Evolutionary conservation across 129 eudicot genomes (phyloP).

Genomic region (Helichrysum umbraculigerum): DNA sequence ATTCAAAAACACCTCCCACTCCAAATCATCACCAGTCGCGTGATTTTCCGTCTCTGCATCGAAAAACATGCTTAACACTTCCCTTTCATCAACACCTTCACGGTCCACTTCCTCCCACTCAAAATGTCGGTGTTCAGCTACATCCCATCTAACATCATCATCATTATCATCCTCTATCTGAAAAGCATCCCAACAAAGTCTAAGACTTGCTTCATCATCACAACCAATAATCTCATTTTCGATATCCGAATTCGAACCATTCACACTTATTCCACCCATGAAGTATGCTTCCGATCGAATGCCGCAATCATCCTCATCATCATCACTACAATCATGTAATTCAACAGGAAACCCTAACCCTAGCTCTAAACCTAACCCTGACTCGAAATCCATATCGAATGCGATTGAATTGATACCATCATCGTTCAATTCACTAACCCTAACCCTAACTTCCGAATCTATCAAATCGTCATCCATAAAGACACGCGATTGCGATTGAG

Average conservation of each 20-base stretch:
- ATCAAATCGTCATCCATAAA: constrained; percentile 24
- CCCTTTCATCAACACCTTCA: constrained; percentile 46
- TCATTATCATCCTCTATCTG: constrained; percentile 37
- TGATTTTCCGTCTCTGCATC: constrained; percentile 33
- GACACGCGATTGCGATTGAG: constrained; percentile 39
- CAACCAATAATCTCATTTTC: constrained; percentile 26
- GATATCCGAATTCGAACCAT: constrained; percentile 34
- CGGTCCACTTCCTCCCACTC: constrained; percentile 74
- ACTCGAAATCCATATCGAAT: constrained; percentile 42
- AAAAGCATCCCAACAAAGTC: constrained; percentile 51
- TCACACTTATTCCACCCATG: constrained; percentile 36
- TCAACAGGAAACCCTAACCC: constrained; percentile 38
- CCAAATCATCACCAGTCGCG: constrained; percentile 17
- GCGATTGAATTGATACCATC: constrained; percentile 15
- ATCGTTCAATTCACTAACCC: constrained; percentile 24
- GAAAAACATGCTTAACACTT: constrained; percentile 37
- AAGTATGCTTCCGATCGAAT: constrained; percentile 28
- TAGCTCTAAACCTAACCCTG: constrained; percentile 42
- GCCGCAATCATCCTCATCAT: constrained; percentile 36
- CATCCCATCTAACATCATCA: constrained; percentile 21
- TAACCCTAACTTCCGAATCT: constrained; percentile 24
- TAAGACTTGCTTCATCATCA: constrained; percentile 36
- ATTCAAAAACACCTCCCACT: constrained; percentile 31
- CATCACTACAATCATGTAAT: constrained; percentile 16
- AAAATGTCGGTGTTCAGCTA: constrained; percentile 28